A percentile compares a stretch with the other conserved stretches of the same genome.
phyloP scores from a whole-genome alignment of 805 yeast genomes.

The Brettanomyces naardenensis region DNA sequence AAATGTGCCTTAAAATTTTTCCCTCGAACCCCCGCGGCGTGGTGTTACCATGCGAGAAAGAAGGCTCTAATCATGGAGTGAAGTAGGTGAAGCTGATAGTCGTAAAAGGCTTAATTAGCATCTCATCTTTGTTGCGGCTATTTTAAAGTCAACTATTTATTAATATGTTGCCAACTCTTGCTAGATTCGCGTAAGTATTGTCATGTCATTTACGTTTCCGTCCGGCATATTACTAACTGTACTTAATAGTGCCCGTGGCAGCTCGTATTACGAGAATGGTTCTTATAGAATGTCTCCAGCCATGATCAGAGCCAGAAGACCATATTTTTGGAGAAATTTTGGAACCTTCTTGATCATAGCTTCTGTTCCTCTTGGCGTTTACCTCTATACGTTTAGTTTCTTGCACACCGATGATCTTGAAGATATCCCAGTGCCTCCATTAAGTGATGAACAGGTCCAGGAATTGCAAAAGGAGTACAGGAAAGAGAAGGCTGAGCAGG shows the following conservation, averaged over 20 bases:
- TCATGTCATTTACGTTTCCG: too few relatives aligned
- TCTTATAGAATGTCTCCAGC: slow-evolving; percentile 83
- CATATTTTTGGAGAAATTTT: slow-evolving; percentile 75
- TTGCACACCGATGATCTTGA: slow-evolving; percentile 74
- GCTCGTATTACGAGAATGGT: slow-evolving; percentile 32
- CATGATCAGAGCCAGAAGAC: slow-evolving; percentile 80
- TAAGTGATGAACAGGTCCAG: slow-evolving; percentile 68
- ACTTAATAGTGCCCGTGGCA: not conserved
- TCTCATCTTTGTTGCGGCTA: too few relatives aligned
- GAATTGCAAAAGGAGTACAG: slow-evolving; percentile 69
- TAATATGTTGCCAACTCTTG: slow-evolving; percentile 3
- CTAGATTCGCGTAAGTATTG: not conserved
- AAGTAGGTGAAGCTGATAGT: too few relatives aligned
- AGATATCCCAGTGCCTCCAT: slow-evolving; percentile 93
- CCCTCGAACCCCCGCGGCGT: too few relatives aligned
- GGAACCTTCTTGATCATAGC: slow-evolving; percentile 49
- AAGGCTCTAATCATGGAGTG: too few relatives aligned
- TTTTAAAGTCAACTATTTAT: too few relatives aligned
- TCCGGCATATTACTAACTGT: too few relatives aligned
- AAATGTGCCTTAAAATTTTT: too few relatives aligned
- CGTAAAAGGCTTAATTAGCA: too few relatives aligned
- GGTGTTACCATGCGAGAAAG: too few relatives aligned
- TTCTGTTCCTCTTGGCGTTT: slow-evolving; percentile 65
- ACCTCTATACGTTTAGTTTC: slow-evolving; percentile 54
- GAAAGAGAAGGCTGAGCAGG: slow-evolving; percentile 24